Conservation (phyloP, 2,329 filamentous ascomycete genomes). For the Ophiostoma sp. region DNA sequence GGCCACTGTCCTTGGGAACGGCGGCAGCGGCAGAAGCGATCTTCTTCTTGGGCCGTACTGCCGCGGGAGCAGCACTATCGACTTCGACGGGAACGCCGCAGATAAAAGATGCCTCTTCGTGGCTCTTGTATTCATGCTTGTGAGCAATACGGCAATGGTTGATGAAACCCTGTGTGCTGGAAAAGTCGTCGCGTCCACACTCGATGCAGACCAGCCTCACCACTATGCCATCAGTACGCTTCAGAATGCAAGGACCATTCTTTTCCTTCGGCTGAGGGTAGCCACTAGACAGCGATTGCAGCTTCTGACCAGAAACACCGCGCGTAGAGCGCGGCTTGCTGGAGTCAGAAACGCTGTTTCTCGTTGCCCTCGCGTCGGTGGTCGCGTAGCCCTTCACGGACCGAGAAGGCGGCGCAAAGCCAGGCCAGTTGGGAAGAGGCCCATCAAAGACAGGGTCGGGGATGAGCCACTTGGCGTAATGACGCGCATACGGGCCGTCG, state of each 20-base stretch:
- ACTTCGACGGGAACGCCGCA: constrained; percentile 81
- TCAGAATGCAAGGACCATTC: constrained; percentile 78
- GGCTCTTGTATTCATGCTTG: constrained; percentile 88
- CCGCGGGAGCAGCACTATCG: constrained; percentile 51
- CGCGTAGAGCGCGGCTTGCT: constrained; percentile 54
- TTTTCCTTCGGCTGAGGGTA: constrained; percentile 77
- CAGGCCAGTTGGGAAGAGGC: constrained; percentile 49
- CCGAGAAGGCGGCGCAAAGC: constrained; percentile 41
- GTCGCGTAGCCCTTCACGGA: constrained; percentile 47
- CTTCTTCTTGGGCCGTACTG: not conserved
- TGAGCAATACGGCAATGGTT: constrained; percentile 98
- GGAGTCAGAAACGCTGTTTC: constrained; percentile 68
- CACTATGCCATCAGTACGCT: constrained; percentile 78
- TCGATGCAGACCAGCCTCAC: constrained; percentile 90
- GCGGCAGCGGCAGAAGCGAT: not conserved
- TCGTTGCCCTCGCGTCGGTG: constrained; percentile 73
- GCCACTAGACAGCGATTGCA: constrained; percentile 68
- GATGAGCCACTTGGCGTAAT: constrained; percentile 94
- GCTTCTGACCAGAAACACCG: constrained; percentile 57
- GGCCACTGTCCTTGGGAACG: not conserved
- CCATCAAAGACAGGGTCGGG: constrained; percentile 86
- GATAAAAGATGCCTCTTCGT: constrained; percentile 87
- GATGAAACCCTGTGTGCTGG: constrained; percentile 97
- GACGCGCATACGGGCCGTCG: constrained; percentile 88
- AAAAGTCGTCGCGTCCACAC: constrained; percentile 88